Evolutionary conservation across 1,284 basidiomycete species (phyloP), one percentile per base, ranked within the genome.

Genomic region (Clitocybe nebularis): DNA sequence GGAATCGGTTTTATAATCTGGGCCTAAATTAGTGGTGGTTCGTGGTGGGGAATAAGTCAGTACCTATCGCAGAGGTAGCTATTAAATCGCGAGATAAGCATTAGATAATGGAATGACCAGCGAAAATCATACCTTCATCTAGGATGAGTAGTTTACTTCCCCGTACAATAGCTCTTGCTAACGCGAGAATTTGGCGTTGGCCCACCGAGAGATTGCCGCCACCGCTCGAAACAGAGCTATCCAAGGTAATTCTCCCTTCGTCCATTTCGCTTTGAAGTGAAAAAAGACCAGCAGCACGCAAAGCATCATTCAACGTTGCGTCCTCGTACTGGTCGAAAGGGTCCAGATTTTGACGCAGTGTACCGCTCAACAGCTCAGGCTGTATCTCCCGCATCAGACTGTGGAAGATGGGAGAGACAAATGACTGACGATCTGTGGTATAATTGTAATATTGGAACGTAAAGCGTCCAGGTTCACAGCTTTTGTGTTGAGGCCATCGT

Each of bases 291-390:
- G 79, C 68, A 14, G 76, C 63, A n/a, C 71, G 69, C 1, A 84
- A 59, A 1, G 80, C 75, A 43, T 66, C 65, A 46, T 79, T 78
- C 36, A 83, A 61, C 3, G 63, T 66, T 1, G 75, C 74, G 57
- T 92, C 89, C 39, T 88, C 83, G 54, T 82, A 71, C 55, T 84
- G 72, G 5, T 72, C 75, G 56, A 90, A 91, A 0, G 89, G 88
- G 54, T 84, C 83, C 7, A 85, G 55, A 55, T 81, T 82, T 38
- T 73, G 60, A 8, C 79, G 67, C 19, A 83, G 56, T 0, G 73
- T 70, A 9, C 79, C 82, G 45, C 72, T 75, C 34, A 85, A 60
- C 0, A 84, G 66, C 49, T 84, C 81, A 5, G 89, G 85, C 73
- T 80, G 42, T 13, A 25, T 13, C 41, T 4, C 70, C 64, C 19